Percentiles rank a stretch among this genome's conserved stretches.
Evolutionary conservation across 306 rosid species (phyloP).

Genomic region (Castanospermum australe): DNA sequence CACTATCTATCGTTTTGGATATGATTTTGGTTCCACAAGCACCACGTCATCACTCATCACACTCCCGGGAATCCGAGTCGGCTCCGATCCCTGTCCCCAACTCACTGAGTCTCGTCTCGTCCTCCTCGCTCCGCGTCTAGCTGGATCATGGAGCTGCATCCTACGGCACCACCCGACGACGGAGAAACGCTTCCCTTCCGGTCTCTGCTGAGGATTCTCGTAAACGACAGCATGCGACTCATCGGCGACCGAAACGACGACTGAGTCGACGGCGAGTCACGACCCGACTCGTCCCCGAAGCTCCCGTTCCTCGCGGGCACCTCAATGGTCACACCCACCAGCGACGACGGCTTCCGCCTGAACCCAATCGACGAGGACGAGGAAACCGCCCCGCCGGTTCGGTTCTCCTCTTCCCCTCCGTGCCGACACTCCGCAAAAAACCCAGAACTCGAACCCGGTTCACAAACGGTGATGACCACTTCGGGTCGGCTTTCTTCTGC

Average conservation of each 20-base stretch:
- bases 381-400: neutral
- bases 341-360: constrained; percentile 42
- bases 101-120: constrained; percentile 43
- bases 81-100: neutral
- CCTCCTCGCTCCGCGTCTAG: constrained; percentile 49
- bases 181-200: constrained; percentile 48
- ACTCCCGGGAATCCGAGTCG: constrained; percentile 5
- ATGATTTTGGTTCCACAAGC: neutral
- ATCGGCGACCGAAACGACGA: constrained; percentile 65
- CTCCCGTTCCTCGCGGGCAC: constrained; percentile 55
- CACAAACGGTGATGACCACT: constrained; percentile 22
- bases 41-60: constrained; percentile 17
- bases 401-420: neutral
- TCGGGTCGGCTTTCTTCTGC: neutral
- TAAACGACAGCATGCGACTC: constrained; percentile 76
- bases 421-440: constrained; percentile 38
- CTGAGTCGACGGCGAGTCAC: constrained; percentile 48
- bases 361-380: constrained; percentile 47
- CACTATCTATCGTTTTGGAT: neutral
- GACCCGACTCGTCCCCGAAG: constrained; percentile 31
- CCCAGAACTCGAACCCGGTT: constrained; percentile 46
- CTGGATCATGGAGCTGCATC: constrained; percentile 40
- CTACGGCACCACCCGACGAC: constrained; percentile 28
- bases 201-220: constrained; percentile 66
- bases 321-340: constrained; percentile 50